Conservation (phyloP, 148 eudicot genomes). For the Silene uniflora region DNA sequence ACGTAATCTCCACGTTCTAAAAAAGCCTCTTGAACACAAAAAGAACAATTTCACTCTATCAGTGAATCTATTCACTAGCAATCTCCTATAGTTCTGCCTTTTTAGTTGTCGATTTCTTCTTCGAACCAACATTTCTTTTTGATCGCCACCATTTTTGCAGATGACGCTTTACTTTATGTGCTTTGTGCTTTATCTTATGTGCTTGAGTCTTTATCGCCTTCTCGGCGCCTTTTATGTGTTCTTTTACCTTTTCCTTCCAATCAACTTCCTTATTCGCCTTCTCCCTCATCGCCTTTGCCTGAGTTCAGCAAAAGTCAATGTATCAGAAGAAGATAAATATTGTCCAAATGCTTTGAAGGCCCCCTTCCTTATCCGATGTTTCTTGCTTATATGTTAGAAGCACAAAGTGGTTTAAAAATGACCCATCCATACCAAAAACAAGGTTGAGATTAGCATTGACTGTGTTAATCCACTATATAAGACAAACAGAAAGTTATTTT, state of each 20-base stretch:
- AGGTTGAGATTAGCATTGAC: neutral
- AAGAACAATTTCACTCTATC: neutral
- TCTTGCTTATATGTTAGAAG: too few species aligned
- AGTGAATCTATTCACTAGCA: neutral
- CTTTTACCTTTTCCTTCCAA: slow-evolving; percentile 63
- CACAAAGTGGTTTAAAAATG: neutral
- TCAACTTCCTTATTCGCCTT: slow-evolving; percentile 43
- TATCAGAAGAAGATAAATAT: too few species aligned
- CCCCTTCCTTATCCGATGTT: too few species aligned
- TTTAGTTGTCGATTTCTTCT: slow-evolving; percentile 43
- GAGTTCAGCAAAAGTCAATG: slow-evolving; percentile 12
- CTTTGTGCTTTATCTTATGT: slow-evolving; percentile 32
- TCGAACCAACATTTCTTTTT: slow-evolving; percentile 30
- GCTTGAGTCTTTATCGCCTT: slow-evolving; percentile 49
- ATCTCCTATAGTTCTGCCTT: slow-evolving; percentile 50
- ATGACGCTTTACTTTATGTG: slow-evolving; percentile 36
- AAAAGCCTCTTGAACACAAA: too few species aligned
- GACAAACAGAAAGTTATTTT: neutral
- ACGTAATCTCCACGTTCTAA: too few species aligned
- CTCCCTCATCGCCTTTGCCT: slow-evolving; percentile 66
- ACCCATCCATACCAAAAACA: neutral
- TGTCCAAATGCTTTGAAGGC: neutral
- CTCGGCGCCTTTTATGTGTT: slow-evolving; percentile 41
- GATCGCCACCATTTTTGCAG: slow-evolving; percentile 63
- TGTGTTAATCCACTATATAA: neutral